Evolutionary conservation across 1,139 yeast genomes (phyloP), one percentile per base, ranked within the genome.

Genomic region (Saccharomyces hybrid): DNA sequence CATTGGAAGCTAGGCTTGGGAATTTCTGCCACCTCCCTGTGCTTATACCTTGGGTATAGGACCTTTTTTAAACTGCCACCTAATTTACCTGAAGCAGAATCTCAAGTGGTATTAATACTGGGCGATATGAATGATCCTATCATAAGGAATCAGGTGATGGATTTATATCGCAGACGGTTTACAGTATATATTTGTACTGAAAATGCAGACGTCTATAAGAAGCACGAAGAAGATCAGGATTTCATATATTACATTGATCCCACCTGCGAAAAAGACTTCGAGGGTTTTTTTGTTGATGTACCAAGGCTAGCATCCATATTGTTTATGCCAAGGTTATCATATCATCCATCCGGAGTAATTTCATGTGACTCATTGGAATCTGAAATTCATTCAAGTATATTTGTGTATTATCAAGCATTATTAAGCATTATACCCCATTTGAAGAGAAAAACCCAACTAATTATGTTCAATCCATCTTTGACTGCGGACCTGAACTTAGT

Each of bases 91-190:
- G 57, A 60, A 32, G 54, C 57, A 26, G 64, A 65, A 47, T 52
- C 59, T 3, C 56, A 60, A 44, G 61, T 64, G 49, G 62, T 67
- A 3, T 55, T 70, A 46, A 60, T 70, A 3, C 56, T 70, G 7
- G 73, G 73, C 1, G 68, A 68, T 52, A 65, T 66, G 63, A 63
- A 63, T 23, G 73, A 70, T 56, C 72, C 73, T 3, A 63, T 70
- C 3, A 60, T 67, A 5, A 62, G 72, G 48, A 61, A 65, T 8
- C 70, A 68, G 51, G 71, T 68, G 3, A 62, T 67, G 62, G 73
- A 70, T 55, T 57, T 70, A 28, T 67, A 68, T 54, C 61, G 68
- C 50, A 65, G 72, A 54, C 59, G 70, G 25, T 68, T 62, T 49
- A 62, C 61, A 8, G 63, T 70, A 2, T 68, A 67, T 48, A 61